Conservation (phyloP, 2,329 filamentous ascomycete species). For the Phialemonium atrogriseum region DNA sequence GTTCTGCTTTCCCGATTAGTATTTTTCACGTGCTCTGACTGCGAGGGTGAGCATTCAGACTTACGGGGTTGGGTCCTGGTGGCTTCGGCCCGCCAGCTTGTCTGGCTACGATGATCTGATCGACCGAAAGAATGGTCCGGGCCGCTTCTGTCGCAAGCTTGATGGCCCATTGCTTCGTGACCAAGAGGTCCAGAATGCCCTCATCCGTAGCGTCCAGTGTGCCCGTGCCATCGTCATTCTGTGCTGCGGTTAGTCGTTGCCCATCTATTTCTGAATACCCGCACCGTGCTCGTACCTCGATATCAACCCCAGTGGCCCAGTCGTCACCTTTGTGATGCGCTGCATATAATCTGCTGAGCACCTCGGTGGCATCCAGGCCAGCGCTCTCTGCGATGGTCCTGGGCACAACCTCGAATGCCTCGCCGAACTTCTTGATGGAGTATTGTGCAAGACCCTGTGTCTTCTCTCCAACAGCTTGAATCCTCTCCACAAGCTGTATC, state of each 20-base stretch:
- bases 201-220: constrained; percentile 78
- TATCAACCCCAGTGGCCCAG: constrained; percentile 89
- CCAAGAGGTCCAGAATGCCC: constrained; percentile 85
- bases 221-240: constrained; percentile 72
- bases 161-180: constrained; percentile 93
- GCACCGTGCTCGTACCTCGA: constrained; percentile 52
- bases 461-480: constrained; percentile 84
- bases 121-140: constrained; percentile 87
- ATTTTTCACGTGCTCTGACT: constrained; percentile 12
- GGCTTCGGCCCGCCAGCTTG: constrained; percentile 97
- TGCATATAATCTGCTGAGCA: constrained; percentile 84
- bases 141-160: constrained; percentile 93
- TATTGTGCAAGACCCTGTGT: constrained; percentile 91
- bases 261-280: background rate
- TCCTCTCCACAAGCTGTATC: constrained; percentile 85
- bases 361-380: constrained; percentile 93
- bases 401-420: constrained; percentile 95
- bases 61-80: constrained; percentile 76
- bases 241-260: constrained; percentile 9
- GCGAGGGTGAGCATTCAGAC: constrained; percentile 14
- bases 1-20: constrained; percentile 33
- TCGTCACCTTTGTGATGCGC: constrained; percentile 83
- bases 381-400: constrained; percentile 91
- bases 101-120: constrained; percentile 97
- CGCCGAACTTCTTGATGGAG: constrained; percentile 93